These are phyloP conservation scores for Carpinus fangiana DNA, from an alignment of 306 rosid genomes.

Conservation along the genomic window DNA sequence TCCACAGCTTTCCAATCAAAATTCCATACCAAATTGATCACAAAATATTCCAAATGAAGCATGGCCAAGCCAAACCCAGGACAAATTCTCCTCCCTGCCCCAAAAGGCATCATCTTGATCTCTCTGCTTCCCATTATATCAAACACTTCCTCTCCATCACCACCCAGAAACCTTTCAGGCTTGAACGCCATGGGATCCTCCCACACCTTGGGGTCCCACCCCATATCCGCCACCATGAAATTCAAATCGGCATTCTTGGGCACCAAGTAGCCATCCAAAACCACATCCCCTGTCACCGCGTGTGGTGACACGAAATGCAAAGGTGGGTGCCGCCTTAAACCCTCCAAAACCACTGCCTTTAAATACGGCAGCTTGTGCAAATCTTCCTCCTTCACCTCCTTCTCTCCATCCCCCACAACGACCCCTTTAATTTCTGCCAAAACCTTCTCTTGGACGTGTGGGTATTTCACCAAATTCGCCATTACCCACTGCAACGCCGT, in stretches of 20 bases:
- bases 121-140: conserved; percentile 18
- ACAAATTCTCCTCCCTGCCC: conserved; percentile 4
- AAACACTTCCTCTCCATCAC: conserved; percentile 14
- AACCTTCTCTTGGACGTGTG: conserved; percentile 34
- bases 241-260: conserved; percentile 37
- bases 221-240: conserved; percentile 49
- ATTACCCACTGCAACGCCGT: conserved; percentile 49
- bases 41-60: conserved; percentile 8
- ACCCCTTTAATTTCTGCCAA: conserved; percentile 35
- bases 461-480: conserved; percentile 47
- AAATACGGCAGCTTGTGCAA: conserved; percentile 37
- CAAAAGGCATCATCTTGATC: conserved; percentile 4
- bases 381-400: conserved; percentile 39
- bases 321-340: conserved; percentile 47
- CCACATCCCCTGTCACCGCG: conserved; percentile 37
- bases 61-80: neutral
- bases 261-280: conserved; percentile 37
- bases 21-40: conserved; percentile 13
- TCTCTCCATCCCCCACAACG: conserved; percentile 24
- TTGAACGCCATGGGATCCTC: conserved; percentile 45
- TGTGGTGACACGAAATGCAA: conserved; percentile 43
- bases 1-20: conserved; percentile 16
- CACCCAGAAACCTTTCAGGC: conserved; percentile 43
- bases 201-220: conserved; percentile 45
- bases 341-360: conserved; percentile 44